phyloP scores from a whole-genome alignment of 257 asterid species.

The Capsicum baccatum region DNA sequence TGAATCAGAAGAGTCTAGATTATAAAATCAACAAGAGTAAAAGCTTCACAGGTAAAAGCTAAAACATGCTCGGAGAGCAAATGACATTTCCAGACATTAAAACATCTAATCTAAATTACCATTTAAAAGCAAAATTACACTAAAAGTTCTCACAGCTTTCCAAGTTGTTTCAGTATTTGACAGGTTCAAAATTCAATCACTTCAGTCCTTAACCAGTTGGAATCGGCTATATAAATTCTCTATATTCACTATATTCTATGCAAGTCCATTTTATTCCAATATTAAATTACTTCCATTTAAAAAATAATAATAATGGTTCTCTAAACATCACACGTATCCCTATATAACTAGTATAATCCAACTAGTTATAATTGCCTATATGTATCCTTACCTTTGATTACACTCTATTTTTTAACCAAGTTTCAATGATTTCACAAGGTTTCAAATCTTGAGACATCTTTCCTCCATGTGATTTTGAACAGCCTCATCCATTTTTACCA shows the following conservation, averaged over 20 bases:
- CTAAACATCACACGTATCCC: background rate
- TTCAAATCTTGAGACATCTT: background rate
- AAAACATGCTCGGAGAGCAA: background rate
- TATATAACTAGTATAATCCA: background rate
- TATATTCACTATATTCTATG: background rate
- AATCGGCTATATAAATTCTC: background rate
- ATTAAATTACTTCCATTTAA: background rate
- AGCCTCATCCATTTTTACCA: background rate
- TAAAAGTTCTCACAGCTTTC: background rate
- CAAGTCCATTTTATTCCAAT: constrained; percentile 13
- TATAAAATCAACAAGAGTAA: constrained; percentile 24
- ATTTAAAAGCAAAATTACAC: background rate
- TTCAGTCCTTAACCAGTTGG: background rate
- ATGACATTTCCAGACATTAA: background rate
- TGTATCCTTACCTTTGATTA: background rate
- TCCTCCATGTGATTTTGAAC: background rate
- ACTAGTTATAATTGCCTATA: background rate
- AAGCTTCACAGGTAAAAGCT: constrained; percentile 20
- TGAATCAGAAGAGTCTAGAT: background rate
- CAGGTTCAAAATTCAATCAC: constrained; percentile 11
- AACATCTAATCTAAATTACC: constrained; percentile 3
- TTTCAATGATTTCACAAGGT: background rate
- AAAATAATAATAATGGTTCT: background rate
- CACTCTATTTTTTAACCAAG: background rate
- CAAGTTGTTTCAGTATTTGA: background rate